phyloP scores from a whole-genome alignment of 2,329 filamentous ascomycete genomes.

The Aureobasidium leucospermi region DNA sequence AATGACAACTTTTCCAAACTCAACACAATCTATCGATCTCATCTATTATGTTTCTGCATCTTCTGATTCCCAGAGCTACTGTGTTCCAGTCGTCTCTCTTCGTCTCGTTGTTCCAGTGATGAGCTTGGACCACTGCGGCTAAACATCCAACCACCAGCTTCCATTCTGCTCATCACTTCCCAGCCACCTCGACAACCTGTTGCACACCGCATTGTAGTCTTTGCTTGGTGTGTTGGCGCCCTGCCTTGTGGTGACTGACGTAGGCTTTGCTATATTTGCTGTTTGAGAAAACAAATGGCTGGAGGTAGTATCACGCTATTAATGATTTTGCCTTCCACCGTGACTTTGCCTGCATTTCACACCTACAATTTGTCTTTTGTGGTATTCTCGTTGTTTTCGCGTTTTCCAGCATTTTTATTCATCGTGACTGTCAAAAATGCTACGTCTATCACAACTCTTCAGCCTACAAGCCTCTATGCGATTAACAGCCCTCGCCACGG shows the following conservation, averaged over 20 bases:
- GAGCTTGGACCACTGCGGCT: constrained; percentile 1
- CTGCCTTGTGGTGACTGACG: constrained; percentile 5
- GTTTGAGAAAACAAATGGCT: constrained; percentile 6
- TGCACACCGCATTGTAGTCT: constrained; percentile 12
- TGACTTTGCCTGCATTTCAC: not conserved
- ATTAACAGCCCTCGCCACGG: constrained; percentile 33
- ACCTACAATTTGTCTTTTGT: not conserved
- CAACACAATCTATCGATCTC: not conserved
- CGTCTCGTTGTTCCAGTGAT: constrained; percentile 1
- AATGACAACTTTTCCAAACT: constrained; percentile 8
- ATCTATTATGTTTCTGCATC: not conserved
- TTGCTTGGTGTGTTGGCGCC: constrained; percentile 4
- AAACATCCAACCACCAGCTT: constrained; percentile 8
- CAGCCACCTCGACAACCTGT: constrained; percentile 11
- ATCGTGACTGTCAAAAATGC: not conserved
- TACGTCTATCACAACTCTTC: not conserved
- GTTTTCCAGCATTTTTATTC: constrained; percentile 7
- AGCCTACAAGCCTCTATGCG: constrained; percentile 20
- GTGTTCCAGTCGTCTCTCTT: not conserved
- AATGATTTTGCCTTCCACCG: constrained; percentile 4
- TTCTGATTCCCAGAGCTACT: not conserved
- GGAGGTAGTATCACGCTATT: constrained; percentile 5
- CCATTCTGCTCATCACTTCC: constrained; percentile 3
- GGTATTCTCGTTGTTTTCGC: constrained; percentile 4
- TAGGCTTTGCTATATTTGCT: constrained; percentile 8